A percentile compares a stretch with the other conserved stretches of the same genome.
phyloP scores from a whole-genome alignment of 495 filamentous ascomycete species.

The Articulospora tetracladia region DNA sequence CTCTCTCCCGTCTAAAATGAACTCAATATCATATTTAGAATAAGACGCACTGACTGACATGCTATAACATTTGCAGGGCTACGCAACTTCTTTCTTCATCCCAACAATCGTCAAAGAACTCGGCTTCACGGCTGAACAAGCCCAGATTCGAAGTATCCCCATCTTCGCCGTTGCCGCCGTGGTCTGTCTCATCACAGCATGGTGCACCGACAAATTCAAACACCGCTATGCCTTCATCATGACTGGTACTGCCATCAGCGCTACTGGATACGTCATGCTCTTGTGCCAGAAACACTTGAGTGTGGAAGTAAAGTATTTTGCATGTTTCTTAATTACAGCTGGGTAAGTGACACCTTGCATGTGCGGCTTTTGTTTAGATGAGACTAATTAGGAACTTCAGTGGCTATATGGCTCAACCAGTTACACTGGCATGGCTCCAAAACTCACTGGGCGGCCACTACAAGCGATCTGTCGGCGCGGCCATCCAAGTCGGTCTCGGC shows the following conservation, averaged over 20 bases:
- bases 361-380: too few relatives aligned
- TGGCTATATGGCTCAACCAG: slow-evolving; percentile 34
- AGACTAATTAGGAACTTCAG: too few relatives aligned
- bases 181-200: slow-evolving; percentile 38
- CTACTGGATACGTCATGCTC: slow-evolving; percentile 43
- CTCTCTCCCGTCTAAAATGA: too few relatives aligned
- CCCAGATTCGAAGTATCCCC: slow-evolving; percentile 53
- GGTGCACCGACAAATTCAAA: slow-evolving; percentile 34
- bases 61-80: slow-evolving; percentile 23
- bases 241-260: slow-evolving; percentile 41
- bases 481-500: slow-evolving; percentile 51
- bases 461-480: slow-evolving; percentile 55
- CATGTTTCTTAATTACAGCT: slow-evolving; percentile 35
- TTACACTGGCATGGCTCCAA: slow-evolving; percentile 40
- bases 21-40: too few relatives aligned
- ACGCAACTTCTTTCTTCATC: slow-evolving; percentile 49
- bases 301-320: slow-evolving; percentile 33
- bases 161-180: slow-evolving; percentile 47
- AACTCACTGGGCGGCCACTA: slow-evolving; percentile 55
- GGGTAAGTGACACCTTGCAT: slow-evolving; percentile 13
- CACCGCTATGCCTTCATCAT: slow-evolving; percentile 44
- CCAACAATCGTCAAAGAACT: slow-evolving; percentile 55
- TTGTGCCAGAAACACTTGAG: slow-evolving; percentile 28
- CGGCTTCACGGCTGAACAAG: slow-evolving; percentile 45
- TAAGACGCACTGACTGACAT: too few relatives aligned